Evolutionary conservation across 2,329 filamentous ascomycete genomes (phyloP).

Genomic region (Nakataea oryzae): DNA sequence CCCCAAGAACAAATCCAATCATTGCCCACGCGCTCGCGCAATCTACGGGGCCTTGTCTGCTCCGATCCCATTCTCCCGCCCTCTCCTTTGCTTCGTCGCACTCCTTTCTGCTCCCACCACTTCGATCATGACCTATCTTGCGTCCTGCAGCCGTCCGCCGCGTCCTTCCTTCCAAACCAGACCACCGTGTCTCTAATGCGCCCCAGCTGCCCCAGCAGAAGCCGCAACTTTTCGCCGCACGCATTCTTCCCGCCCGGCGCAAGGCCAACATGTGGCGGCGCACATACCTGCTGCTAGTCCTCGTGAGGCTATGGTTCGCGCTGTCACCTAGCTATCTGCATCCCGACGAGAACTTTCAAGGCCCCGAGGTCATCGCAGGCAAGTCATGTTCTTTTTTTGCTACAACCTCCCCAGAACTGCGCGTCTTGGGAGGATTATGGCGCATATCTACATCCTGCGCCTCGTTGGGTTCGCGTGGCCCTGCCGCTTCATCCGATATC

Average conservation of each 20-base stretch:
- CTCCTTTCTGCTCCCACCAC: background rate
- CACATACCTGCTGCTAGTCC: slow-evolving; percentile 72
- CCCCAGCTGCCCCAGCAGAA: background rate
- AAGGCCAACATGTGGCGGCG: slow-evolving; percentile 71
- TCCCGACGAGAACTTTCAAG: slow-evolving; percentile 98
- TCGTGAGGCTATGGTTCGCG: slow-evolving; percentile 88
- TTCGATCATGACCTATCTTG: background rate
- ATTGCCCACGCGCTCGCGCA: background rate
- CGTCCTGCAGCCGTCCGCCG: background rate
- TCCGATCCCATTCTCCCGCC: background rate
- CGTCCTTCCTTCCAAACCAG: background rate
- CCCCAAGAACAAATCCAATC: background rate
- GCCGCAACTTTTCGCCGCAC: background rate
- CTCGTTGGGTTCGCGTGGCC: background rate
- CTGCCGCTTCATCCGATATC: background rate
- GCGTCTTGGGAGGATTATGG: background rate
- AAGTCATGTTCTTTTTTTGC: slow-evolving; percentile 21
- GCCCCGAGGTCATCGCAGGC: slow-evolving; percentile 95
- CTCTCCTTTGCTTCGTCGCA: background rate
- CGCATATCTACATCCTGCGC: background rate
- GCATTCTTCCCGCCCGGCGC: background rate
- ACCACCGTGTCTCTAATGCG: background rate
- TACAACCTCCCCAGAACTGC: background rate
- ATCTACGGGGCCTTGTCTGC: background rate
- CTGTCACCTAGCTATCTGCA: slow-evolving; percentile 93